Evolutionary conservation across 441 rosid genomes (phyloP).

Genomic region (Viola pubescens): DNA sequence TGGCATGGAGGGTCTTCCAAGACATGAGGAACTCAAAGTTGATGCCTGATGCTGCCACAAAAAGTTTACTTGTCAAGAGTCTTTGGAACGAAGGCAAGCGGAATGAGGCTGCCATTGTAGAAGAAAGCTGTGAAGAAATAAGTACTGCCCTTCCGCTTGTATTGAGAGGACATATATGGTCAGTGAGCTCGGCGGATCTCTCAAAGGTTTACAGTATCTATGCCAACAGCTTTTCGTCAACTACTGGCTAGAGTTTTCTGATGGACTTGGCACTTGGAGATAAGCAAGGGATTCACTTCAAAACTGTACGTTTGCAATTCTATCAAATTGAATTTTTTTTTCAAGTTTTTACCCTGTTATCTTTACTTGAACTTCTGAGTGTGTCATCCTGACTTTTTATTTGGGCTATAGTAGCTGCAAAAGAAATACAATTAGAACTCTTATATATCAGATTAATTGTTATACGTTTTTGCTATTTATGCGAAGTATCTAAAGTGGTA

Average conservation of each 20-base stretch:
- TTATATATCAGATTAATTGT: neutral
- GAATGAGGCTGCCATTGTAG: conserved; percentile 73
- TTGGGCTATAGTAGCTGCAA: neutral
- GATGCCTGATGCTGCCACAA: conserved; percentile 58
- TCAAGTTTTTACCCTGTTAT: neutral
- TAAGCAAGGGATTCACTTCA: neutral
- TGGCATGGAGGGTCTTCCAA: conserved; percentile 70
- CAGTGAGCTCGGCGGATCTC: conserved; percentile 63
- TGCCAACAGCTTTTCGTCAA: conserved; percentile 32
- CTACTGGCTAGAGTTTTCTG: conserved; percentile 12
- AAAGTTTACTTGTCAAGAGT: conserved; percentile 73
- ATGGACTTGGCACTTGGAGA: neutral
- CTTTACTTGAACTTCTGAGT: neutral
- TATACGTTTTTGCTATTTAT: neutral
- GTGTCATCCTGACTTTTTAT: neutral
- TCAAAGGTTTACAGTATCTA: conserved; percentile 46
- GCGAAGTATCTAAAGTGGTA: too few relatives aligned
- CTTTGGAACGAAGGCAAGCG: conserved; percentile 92
- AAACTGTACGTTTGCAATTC: neutral
- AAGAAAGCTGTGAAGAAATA: conserved; percentile 48
- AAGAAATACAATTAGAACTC: neutral
- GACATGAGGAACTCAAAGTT: conserved; percentile 58
- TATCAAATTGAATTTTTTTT: neutral
- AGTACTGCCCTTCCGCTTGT: conserved; percentile 42
- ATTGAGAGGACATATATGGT: conserved; percentile 70